Conservation (phyloP, 176 grass and related monocot genomes). For the Microstegium vimineum region DNA sequence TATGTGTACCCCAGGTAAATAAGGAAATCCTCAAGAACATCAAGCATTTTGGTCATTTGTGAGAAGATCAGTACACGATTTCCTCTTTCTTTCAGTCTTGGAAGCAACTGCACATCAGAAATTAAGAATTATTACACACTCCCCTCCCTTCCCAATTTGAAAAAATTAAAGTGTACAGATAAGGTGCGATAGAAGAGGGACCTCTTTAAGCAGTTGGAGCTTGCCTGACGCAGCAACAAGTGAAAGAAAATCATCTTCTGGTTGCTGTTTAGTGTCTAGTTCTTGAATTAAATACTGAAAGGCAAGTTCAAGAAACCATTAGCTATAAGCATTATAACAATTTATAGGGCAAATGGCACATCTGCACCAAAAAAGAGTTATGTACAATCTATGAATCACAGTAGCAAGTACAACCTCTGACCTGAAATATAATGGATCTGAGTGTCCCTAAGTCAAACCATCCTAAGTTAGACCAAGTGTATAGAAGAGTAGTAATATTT, state of each 20-base stretch:
- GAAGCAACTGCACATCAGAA: constrained; percentile 43
- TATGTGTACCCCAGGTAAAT: constrained; percentile 30
- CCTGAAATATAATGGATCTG: no score
- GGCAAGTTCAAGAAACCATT: not conserved
- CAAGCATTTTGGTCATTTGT: constrained; percentile 62
- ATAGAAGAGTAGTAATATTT: no score
- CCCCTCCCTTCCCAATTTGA: no score
- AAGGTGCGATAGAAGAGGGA: not conserved
- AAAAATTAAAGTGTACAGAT: not conserved
- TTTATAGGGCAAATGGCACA: not conserved
- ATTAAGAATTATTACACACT: not conserved
- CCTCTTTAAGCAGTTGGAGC: constrained; percentile 63
- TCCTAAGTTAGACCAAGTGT: no score
- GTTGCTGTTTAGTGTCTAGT: constrained; percentile 25
- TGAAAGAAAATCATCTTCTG: constrained; percentile 42
- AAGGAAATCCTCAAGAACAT: constrained; percentile 58
- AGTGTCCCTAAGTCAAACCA: no score
- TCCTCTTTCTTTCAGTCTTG: constrained; percentile 59
- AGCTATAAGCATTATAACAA: not conserved
- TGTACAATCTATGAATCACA: no score
- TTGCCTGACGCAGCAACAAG: constrained; percentile 66
- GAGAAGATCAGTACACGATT: constrained; percentile 63
- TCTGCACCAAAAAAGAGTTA: not conserved
- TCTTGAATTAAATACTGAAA: constrained; percentile 58
- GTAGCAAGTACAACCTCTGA: no score